Base-by-base conservation (phyloP, 108 stramenopile genomes). In the Stephanodiscus minutulus region DNA sequence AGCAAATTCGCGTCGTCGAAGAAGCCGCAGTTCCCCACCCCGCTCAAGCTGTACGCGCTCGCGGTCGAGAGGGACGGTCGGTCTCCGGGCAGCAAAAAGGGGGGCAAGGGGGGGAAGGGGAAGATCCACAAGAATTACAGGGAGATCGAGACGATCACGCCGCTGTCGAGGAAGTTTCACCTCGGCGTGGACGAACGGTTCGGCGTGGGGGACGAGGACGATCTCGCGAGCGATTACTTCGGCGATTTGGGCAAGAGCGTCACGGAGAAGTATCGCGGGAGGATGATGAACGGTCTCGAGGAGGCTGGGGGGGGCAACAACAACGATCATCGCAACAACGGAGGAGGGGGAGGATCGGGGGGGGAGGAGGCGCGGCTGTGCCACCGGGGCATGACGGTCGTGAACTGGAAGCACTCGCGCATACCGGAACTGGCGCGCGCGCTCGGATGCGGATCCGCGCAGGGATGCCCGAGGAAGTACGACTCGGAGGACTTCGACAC, bases 321-420 rank as follows among this genome's bases (percentile, higher is more conserved):
- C 13, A 28, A 57, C 20, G 54, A 61, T 57, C 15, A 21, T 1
- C 41, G 54, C 5, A 44, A 25, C 24, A 25, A 12, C 31, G 36
- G 21, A 3, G 43, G 13, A 13, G 13, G 13, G 15, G 43, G 43
- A 44, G 3, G 43, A 44, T 44, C 43, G 43, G 1, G 13, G 15
- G 12, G 2, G 0, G 15, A 3, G 1, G 43, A 13, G 2, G 27
- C 9, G 52, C 1, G 4, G 52, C 33, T 61, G 12, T 79, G 77
- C 25, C 43, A 79, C 39, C 56, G 69, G 21, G 79, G 74, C 13
- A 52, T 75, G 66, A 72, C 71, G 11, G 73, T 82, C 2, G 66
- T 82, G 12, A 82, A 77, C 63, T 82, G 81, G 81, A 82, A 82
- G 39, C 81, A 82, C 47, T 58, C 54, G 47, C 65, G 70, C 12